Base-by-base conservation (phyloP, 257 asterid genomes). In the Eustoma russellianum region DNA sequence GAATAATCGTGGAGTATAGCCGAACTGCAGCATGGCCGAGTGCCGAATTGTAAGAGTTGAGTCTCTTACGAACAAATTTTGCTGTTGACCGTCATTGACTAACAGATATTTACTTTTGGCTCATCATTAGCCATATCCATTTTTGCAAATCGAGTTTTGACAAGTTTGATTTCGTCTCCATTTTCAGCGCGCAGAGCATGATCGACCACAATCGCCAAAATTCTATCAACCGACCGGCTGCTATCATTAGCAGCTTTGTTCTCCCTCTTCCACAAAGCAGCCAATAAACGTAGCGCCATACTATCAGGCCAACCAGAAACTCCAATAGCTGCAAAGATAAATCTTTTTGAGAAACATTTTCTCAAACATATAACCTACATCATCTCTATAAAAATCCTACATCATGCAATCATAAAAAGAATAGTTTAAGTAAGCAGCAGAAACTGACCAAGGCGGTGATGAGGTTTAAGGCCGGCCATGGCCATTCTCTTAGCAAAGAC, bases 301-400 rank as follows among this genome's bases (percentile, higher is more conserved):
- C 98, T 87, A 73, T 91, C 98, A 57, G 98, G 93, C 47, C 96
- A 96, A 55, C 98, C 98, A 60, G 98, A 87, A 64, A 87, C 94
- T 28, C 90, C 98, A 16, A 91, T 50, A 63, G 93, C 98, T 91
- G 84, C 54, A 67, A 30, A 47, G 8, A 67, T 57, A 52, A 48
- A 17, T 35, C 8, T 17, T 7, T 45, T 18, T 34, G 57, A 16
- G 7, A 18, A 10, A 46, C 40, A 45, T 53, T 54, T 45, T 30
- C 19, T 46, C 64, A 79, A 54, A 62, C 15, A 18, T 43, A 48
- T 55, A 40, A 52, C 44, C 13, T 19, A 17, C 47, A 40, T 54
- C 18, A 10, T 5, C 35, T 10, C 2, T 8, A 40, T 35, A 40
- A 16, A 54, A 12, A 33, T 17, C 0, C 47, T 40, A 3, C 40